Conservation (phyloP, 176 grass and related monocot species). For the Oryza punctata region DNA sequence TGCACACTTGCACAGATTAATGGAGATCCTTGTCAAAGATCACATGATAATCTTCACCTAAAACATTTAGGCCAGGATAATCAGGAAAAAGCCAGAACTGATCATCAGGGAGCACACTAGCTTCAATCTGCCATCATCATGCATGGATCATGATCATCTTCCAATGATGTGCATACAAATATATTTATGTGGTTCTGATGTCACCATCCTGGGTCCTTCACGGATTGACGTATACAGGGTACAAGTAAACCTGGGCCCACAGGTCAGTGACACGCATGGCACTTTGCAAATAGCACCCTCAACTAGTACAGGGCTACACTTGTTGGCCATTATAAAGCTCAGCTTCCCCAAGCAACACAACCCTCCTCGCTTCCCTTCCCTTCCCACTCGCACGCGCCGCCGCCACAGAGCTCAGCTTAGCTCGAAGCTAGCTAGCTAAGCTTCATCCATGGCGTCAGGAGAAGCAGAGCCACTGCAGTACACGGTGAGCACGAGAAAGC, state of each 20-base stretch:
- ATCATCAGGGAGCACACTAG: slow-evolving; percentile 28
- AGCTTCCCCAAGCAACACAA: background rate
- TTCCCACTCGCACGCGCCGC: background rate
- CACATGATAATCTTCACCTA: background rate
- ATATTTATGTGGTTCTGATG: slow-evolving; percentile 25
- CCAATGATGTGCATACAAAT: slow-evolving; percentile 22
- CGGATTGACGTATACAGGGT: background rate
- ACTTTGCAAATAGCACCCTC: background rate
- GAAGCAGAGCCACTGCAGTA: slow-evolving; percentile 59
- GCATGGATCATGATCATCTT: slow-evolving; percentile 5
- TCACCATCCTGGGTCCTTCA: background rate
- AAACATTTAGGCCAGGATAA: background rate
- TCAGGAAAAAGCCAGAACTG: background rate
- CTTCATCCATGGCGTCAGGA: slow-evolving; percentile 61
- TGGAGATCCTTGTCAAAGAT: background rate
- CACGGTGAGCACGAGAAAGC: slow-evolving; percentile 44
- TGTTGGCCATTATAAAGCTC: slow-evolving; percentile 38
- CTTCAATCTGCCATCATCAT: slow-evolving; percentile 10
- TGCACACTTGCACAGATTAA: background rate
- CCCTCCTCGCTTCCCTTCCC: background rate
- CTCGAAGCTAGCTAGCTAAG: background rate
- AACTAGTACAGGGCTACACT: background rate
- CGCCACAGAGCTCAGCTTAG: slow-evolving; percentile 14
- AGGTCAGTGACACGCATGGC: background rate
- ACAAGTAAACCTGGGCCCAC: background rate